Percentiles rank a stretch among this genome's conserved stretches.
These are phyloP conservation scores for Verticillium tricorpus DNA, from an alignment of 2,329 filamentous ascomycete genomes.

Conservation along the genomic window DNA sequence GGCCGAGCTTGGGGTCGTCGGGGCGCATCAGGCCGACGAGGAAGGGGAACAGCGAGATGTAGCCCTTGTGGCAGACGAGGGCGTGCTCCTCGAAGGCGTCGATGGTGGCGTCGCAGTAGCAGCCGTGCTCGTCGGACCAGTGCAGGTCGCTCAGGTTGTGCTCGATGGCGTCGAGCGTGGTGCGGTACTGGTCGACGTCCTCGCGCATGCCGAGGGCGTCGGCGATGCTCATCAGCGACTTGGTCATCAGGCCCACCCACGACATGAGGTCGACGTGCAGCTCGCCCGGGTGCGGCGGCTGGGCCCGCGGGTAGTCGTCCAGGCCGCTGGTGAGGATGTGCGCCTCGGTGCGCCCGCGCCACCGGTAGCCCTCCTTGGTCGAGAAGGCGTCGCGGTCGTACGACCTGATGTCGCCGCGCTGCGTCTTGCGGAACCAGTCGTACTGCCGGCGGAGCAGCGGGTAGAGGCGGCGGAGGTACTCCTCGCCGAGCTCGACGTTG, in stretches of 20 bases:
- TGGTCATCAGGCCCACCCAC: slow-evolving; percentile 97
- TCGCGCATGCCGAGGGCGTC: slow-evolving; percentile 69
- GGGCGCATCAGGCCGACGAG: slow-evolving; percentile 73
- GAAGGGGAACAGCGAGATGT: slow-evolving; percentile 91
- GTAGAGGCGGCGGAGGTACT: slow-evolving; percentile 74
- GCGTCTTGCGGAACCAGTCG: slow-evolving; percentile 91
- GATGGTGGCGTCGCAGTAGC: slow-evolving; percentile 92
- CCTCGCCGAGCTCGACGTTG: slow-evolving; percentile 61
- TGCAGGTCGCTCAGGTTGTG: slow-evolving; percentile 90
- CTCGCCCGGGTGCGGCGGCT: slow-evolving; percentile 93
- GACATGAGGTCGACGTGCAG: slow-evolving; percentile 91
- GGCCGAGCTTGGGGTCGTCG: slow-evolving; percentile 69
- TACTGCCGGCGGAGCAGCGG: slow-evolving; percentile 86
- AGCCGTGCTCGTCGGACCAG: slow-evolving; percentile 76
- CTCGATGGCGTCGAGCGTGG: slow-evolving; percentile 70
- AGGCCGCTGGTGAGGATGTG: slow-evolving; percentile 92
- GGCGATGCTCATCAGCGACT: slow-evolving; percentile 77
- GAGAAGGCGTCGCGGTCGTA: slow-evolving; percentile 90
- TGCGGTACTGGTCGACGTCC: slow-evolving; percentile 68
- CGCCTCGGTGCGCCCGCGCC: slow-evolving; percentile 81
- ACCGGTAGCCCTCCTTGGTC: slow-evolving; percentile 87
- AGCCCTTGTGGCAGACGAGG: slow-evolving; percentile 94
- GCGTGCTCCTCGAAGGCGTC: slow-evolving; percentile 90
- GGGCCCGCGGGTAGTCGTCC: slow-evolving; percentile 91
- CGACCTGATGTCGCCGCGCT: slow-evolving; percentile 81